Percentiles rank a stretch among this genome's conserved stretches.
Evolutionary conservation across 768 basidiomycete species (phyloP).

Genomic region (Suillus paluster): DNA sequence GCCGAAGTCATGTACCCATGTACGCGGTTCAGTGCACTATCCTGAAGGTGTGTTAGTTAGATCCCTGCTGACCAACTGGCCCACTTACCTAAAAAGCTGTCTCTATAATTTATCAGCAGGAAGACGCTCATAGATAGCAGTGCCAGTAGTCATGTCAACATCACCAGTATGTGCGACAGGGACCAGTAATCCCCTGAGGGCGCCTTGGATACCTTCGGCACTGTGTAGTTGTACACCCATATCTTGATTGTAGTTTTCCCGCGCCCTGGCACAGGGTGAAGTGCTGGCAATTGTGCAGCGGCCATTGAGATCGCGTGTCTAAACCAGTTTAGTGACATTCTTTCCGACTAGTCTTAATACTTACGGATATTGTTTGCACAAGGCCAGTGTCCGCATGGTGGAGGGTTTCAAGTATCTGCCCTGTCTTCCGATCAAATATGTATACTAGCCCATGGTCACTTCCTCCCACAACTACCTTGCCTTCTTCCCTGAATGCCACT

Average conservation of each 20-base stretch:
- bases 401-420: slow-evolving; percentile 4
- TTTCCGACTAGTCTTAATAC: background rate
- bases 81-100: background rate
- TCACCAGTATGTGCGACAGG: no score
- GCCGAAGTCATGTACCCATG: slow-evolving; percentile 1
- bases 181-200: no score
- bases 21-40: background rate
- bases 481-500: slow-evolving; percentile 13
- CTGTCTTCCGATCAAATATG: slow-evolving; percentile 10
- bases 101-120: no score
- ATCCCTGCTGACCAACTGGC: background rate
- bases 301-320: background rate
- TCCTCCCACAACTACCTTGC: slow-evolving; percentile 11
- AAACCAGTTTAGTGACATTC: background rate
- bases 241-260: slow-evolving; percentile 1
- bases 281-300: slow-evolving; percentile 12
- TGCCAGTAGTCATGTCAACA: no score
- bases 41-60: background rate
- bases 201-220: background rate
- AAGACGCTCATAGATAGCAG: no score
- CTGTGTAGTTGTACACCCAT: slow-evolving; percentile 7
- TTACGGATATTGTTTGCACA: slow-evolving; percentile 2
- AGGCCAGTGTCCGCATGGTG: background rate
- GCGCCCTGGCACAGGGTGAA: background rate
- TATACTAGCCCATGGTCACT: slow-evolving; percentile 11